Evolutionary conservation across 495 filamentous ascomycete species (phyloP).

Genomic region (Geoglossum glabrum): DNA sequence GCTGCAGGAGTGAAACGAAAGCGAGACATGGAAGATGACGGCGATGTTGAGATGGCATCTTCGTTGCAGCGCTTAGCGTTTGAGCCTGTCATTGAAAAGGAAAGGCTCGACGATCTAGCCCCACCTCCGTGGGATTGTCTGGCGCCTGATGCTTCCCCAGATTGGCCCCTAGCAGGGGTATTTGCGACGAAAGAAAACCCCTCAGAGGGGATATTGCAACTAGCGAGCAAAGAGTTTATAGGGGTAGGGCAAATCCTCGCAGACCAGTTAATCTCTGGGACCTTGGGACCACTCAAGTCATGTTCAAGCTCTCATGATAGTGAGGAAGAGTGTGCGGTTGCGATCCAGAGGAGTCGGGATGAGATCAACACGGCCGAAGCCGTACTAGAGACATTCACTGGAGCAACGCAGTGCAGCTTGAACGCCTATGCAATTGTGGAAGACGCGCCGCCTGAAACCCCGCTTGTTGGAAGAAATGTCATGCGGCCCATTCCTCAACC

Average conservation of each 20-base stretch:
- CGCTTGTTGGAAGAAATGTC: not conserved
- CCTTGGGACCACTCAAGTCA: slow-evolving; percentile 8
- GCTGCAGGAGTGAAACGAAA: slow-evolving; percentile 4
- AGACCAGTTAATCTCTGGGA: slow-evolving; percentile 32
- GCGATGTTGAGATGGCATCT: slow-evolving; percentile 1
- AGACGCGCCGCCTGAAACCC: slow-evolving; percentile 2
- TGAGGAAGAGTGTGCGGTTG: not conserved
- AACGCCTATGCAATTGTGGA: not conserved
- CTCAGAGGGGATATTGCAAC: not conserved
- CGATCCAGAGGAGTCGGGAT: not conserved
- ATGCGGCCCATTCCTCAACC: not conserved
- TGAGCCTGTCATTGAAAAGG: slow-evolving; percentile 6
- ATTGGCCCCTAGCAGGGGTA: slow-evolving; percentile 10
- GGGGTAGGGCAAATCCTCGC: slow-evolving; percentile 40
- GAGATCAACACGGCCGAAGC: slow-evolving; percentile 2
- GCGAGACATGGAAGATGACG: slow-evolving; percentile 5
- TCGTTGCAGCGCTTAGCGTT: slow-evolving; percentile 6
- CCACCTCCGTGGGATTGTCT: slow-evolving; percentile 2
- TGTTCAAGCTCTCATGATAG: not conserved
- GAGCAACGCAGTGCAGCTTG: slow-evolving; percentile 2
- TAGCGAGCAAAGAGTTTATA: slow-evolving; percentile 25
- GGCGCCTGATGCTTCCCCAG: slow-evolving; percentile 11
- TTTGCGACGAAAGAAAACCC: not conserved
- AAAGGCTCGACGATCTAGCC: slow-evolving; percentile 2
- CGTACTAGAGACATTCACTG: not conserved